Base-by-base conservation (phyloP, 805 yeast species). In the Wickerhamiella galacta region DNA sequence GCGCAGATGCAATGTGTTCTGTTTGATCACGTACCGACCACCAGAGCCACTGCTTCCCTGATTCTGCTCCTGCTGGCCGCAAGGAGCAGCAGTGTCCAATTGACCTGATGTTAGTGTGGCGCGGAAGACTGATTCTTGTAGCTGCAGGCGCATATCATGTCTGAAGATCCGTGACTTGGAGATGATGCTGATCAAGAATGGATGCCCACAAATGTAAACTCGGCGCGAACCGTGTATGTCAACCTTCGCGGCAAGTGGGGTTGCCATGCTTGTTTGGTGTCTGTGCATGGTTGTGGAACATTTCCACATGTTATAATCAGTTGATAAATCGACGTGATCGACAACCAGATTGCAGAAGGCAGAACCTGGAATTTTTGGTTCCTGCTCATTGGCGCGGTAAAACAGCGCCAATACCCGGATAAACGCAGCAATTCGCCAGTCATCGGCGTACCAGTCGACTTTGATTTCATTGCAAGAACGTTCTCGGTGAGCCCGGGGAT, bases 231-330 rank as follows among this genome's bases (percentile, higher is more conserved):
- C n/a, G n/a, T n/a, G n/a, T n/a, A n/a, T n/a, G n/a, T n/a, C n/a
- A n/a, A n/a, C n/a, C n/a, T n/a, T n/a, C n/a, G n/a, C n/a, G n/a
- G n/a, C n/a, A n/a, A n/a, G n/a, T n/a, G n/a, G n/a, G n/a, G n/a
- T n/a, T n/a, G n/a, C n/a, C n/a, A n/a, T n/a, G n/a, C n/a, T n/a
- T n/a, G n/a, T n/a, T n/a, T n/a, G n/a, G n/a, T n/a, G n/a, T n/a
- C n/a, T n/a, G n/a, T n/a, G n/a, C n/a, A n/a, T n/a, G n/a, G n/a
- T n/a, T 30, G 20, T 6, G 20, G 33, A 18, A 29, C 43, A 24
- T 40, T 75, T 79, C 95, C 95, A 87, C 1, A 68, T 61, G 44
- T 80, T 92, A 54, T 77, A 90, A 53, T 87, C 98, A 34, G 71
- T 66, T 36, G 64, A 71, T 21, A 79, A 63, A 45, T 79, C 79